Base-by-base conservation (phyloP, 2,329 filamentous ascomycete species). In the Fusarium sp. region DNA sequence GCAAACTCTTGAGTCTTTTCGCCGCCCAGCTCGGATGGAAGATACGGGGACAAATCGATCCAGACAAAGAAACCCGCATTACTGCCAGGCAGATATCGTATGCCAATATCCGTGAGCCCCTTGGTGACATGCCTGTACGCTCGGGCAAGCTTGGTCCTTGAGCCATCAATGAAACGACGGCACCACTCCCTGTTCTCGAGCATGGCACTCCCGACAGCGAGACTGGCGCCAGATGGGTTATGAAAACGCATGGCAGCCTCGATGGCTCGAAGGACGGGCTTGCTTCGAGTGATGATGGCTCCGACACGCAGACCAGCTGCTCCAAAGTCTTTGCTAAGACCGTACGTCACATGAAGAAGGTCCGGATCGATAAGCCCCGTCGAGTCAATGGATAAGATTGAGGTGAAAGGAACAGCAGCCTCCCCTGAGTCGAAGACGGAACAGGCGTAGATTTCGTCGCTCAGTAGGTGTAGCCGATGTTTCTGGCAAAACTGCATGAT, bases 21-120 rank as follows among this genome's bases (percentile, higher is more conserved):
- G 25, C 79, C 78, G 14, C 76, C 68, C 5, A 71, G 65, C 2
- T 81, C 69, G 2, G 65, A 71, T 2, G 82, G 79, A 38, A 89
- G 75, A 66, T 83, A 86, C 0, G 83, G 82, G 1, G 84, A 85
- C 17, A 91, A 74, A 75, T 90, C 84, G 3, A 89, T 78, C 83
- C 86, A 90, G 3, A 91, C 70, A 74, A 91, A 91, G 74, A 90
- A 90, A 0, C 87, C 89, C 0, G 89, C 89, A 69, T 90, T 90
- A n/a, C 82, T 83, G 81, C 80, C 80, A 1, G 68, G 60, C n/a
- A 84, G 59, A 68, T 87, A 89, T 5, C 80, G 73, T 4, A 90
- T 84, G 2, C 84, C 82, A 9, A 86, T 80, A 3, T 80, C 77
- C 10, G 78, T 72, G 17, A 90, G 79, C 6, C 79, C 80, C 1